Percentiles rank a stretch among this genome's conserved stretches.
These are phyloP conservation scores for Mucor lusitanicus DNA, from an alignment of 371 early-diverging fungal genomes.

Conservation along the genomic window DNA sequence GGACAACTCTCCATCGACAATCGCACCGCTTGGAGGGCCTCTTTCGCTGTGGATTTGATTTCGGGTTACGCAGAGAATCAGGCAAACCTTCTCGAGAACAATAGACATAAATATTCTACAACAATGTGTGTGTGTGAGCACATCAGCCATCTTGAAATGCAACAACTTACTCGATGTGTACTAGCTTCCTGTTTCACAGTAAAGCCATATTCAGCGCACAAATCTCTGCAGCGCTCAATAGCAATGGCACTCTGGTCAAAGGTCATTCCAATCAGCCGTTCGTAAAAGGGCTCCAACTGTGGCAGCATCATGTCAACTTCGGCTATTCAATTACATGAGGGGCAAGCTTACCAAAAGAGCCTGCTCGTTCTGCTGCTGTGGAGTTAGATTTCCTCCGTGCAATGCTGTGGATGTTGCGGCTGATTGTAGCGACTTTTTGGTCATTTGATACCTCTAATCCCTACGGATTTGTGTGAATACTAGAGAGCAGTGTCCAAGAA, in stretches of 20 bases:
- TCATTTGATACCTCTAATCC: not conserved
- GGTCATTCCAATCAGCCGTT: conserved; percentile 32
- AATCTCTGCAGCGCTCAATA: conserved; percentile 46
- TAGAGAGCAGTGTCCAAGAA: not conserved
- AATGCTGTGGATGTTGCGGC: not conserved
- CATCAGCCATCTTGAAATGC: not conserved
- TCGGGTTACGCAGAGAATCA: conserved; percentile 61
- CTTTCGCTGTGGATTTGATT: conserved; percentile 58
- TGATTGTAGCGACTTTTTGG: not conserved
- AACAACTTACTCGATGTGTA: conserved; percentile 48
- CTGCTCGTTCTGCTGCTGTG: conserved; percentile 21
- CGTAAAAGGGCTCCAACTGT: conserved; percentile 54
- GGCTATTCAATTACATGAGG: not conserved
- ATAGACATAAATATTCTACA: conserved; percentile 65
- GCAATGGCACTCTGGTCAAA: conserved; percentile 32
- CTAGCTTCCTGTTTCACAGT: conserved; percentile 61
- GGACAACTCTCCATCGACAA: conserved; percentile 64
- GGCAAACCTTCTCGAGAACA: conserved; percentile 68
- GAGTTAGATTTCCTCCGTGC: conserved; percentile 9
- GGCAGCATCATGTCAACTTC: conserved; percentile 5
- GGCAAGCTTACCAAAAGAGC: conserved; percentile 11
- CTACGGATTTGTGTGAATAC: not conserved
- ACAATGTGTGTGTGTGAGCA: not conserved
- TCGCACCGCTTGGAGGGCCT: conserved; percentile 63
- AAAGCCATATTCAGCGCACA: conserved; percentile 56